Evolutionary conservation across 192 early-diverging fungal species (phyloP), one percentile per base, ranked within the genome.

Genomic region (Coemansia umbellata): DNA sequence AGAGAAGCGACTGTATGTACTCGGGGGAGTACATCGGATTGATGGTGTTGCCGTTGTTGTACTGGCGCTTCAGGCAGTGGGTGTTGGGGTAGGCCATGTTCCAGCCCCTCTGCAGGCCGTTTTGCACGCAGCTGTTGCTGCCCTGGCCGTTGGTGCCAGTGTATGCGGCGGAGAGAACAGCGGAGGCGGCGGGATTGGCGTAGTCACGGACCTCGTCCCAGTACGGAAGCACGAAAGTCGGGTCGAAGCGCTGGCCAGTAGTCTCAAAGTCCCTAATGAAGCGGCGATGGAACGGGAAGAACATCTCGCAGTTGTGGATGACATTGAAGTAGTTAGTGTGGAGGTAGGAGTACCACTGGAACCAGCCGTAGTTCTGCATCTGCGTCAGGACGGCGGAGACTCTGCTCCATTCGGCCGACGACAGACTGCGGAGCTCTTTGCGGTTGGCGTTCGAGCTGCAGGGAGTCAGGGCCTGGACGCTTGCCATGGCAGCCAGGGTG

Each of bases 131-230:
- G 1, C 45, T 8, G 63, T 48, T 48, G 31, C 37, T 28, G 48
- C 52, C 62, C 15, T 35, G 52, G 31, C 77, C 77, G 54, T 80
- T 72, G 53, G 47, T 37, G 21, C 78, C 78, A 11, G 66, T 8
- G 40, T 58, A 73, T 22, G 50, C 51, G 17, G 47, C 8, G 36
- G 61, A 44, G 53, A 80, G 59, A 14, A 80, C 57, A 0, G 54
- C 44, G 27, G 66, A 73, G 26, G 36, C 53, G 1, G 69, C 50
- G 14, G 69, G 65, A 58, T 65, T 69, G 63, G 65, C 60, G 35
- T 58, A 76, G 69, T 80, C 78, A 10, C 69, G 60, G 39, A 67
- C 37, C 55, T 53, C 66, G 30, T 80, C 78, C 78, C 78, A 80
- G 63, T 80, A 80, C 24, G 78, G 78, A 11, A 77, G 40, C 28